Percentiles rank a stretch among this genome's conserved stretches.
Evolutionary conservation across 2,329 filamentous ascomycete species (phyloP).

Genomic region (Hirsutella minnesotensis): DNA sequence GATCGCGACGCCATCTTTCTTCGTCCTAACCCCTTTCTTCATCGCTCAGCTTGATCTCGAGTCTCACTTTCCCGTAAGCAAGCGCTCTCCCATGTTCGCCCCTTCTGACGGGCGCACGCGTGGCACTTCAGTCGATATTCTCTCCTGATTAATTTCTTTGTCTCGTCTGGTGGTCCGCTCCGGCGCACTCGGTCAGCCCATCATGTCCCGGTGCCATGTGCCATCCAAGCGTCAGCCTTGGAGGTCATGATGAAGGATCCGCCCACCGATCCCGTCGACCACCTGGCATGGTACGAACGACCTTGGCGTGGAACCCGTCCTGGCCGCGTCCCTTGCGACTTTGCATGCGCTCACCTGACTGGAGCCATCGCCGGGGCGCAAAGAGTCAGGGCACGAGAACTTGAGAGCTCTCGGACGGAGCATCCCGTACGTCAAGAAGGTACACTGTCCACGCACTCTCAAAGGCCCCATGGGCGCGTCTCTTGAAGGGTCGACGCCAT

Average conservation of each 20-base stretch:
- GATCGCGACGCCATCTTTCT: conserved; percentile 1
- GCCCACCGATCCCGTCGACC: too few species aligned
- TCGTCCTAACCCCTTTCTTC: conserved; percentile 1
- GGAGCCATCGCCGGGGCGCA: too few species aligned
- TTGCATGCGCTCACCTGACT: too few species aligned
- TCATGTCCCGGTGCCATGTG: conserved; percentile 2
- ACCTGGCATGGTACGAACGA: too few species aligned
- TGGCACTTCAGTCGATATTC: neutral
- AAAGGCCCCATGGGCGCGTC: too few species aligned
- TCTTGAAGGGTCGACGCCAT: too few species aligned
- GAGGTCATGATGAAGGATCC: neutral
- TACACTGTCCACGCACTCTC: too few species aligned
- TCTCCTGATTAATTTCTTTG: neutral
- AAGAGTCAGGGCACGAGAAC: too few species aligned
- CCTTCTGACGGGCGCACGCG: neutral
- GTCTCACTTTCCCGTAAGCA: too few species aligned
- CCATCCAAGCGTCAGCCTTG: neutral
- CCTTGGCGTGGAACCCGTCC: neutral
- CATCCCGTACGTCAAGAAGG: too few species aligned
- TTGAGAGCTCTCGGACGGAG: too few species aligned
- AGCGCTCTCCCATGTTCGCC: neutral
- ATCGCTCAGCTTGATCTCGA: neutral
- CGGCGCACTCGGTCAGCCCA: neutral
- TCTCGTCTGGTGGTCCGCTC: neutral
- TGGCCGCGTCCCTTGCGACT: neutral